A percentile compares a stretch with the other conserved stretches of the same genome.
Conservation (phyloP, 495 filamentous ascomycete genomes). For the Neurospora cerealis region DNA sequence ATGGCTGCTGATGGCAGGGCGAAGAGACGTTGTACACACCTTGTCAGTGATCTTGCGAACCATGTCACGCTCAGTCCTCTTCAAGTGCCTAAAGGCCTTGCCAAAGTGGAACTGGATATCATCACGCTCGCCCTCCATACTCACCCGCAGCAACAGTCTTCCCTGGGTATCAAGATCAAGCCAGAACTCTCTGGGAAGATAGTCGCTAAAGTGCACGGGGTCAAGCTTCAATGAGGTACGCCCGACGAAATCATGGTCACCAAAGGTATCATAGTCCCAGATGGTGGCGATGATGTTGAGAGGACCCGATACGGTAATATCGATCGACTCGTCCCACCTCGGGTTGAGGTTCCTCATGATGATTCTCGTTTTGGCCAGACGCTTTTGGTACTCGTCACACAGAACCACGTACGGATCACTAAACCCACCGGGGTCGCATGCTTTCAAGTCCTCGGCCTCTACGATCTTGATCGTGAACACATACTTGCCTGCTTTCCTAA, state of each 20-base stretch:
- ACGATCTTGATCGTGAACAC: conserved; percentile 99
- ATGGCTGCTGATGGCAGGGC: not conserved
- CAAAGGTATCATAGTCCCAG: conserved; percentile 97
- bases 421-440: conserved; percentile 86
- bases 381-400: conserved; percentile 94
- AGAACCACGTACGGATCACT: conserved; percentile 98
- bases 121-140: conserved; percentile 97
- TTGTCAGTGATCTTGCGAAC: conserved; percentile 96
- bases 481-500: conserved; percentile 65
- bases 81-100: conserved; percentile 89
- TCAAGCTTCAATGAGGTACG: conserved; percentile 92
- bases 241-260: conserved; percentile 95
- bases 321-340: conserved; percentile 93
- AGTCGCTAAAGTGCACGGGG: conserved; percentile 90
- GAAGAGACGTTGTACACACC: conserved; percentile 39
- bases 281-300: conserved; percentile 93
- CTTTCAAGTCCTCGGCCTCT: conserved; percentile 96
- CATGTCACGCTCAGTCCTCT: conserved; percentile 95
- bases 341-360: conserved; percentile 89
- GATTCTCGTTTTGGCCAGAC: conserved; percentile 89
- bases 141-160: conserved; percentile 76
- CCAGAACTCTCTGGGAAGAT: conserved; percentile 92
- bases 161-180: conserved; percentile 95
- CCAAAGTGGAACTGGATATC: conserved; percentile 99
- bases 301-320: conserved; percentile 86